Percentiles rank a stretch among this genome's conserved stretches.
Conservation (phyloP, 2,329 filamentous ascomycete genomes). For the Corynespora cassiicola region DNA sequence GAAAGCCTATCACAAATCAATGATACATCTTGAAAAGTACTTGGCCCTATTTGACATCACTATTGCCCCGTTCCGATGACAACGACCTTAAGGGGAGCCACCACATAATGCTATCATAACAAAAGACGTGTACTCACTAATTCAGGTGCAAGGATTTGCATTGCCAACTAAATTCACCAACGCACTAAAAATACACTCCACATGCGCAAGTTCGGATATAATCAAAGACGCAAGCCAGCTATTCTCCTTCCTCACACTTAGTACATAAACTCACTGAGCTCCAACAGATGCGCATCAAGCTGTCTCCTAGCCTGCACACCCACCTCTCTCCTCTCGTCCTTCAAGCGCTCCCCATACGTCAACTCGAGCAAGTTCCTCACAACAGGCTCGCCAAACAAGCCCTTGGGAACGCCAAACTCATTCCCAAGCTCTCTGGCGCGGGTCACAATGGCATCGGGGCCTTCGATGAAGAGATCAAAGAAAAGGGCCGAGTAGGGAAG, state of each 20-base stretch:
- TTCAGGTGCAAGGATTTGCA: too few relatives aligned
- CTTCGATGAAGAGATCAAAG: constrained; percentile 71
- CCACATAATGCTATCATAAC: too few relatives aligned
- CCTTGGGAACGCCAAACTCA: constrained; percentile 31
- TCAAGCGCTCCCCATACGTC: constrained; percentile 57
- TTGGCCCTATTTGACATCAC: too few relatives aligned
- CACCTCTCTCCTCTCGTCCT: constrained; percentile 72
- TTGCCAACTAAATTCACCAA: too few relatives aligned
- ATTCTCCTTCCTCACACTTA: constrained; percentile 9
- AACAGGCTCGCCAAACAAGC: constrained; percentile 45
- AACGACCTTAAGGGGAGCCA: too few relatives aligned
- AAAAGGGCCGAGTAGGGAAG: constrained; percentile 70
- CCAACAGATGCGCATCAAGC: constrained; percentile 73
- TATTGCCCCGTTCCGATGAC: too few relatives aligned
- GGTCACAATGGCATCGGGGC: constrained; percentile 69
- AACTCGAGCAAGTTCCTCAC: constrained; percentile 51
- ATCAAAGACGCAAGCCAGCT: not conserved
- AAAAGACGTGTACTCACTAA: too few relatives aligned
- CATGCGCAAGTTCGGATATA: too few relatives aligned
- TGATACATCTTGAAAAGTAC: too few relatives aligned
- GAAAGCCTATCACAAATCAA: too few relatives aligned
- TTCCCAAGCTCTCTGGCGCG: constrained; percentile 60
- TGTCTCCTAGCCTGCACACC: constrained; percentile 68
- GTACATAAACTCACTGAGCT: constrained; percentile 74
- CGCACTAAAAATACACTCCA: too few relatives aligned